phyloP scores from a whole-genome alignment of 345 rosid genomes.

The Turnera subulata region DNA sequence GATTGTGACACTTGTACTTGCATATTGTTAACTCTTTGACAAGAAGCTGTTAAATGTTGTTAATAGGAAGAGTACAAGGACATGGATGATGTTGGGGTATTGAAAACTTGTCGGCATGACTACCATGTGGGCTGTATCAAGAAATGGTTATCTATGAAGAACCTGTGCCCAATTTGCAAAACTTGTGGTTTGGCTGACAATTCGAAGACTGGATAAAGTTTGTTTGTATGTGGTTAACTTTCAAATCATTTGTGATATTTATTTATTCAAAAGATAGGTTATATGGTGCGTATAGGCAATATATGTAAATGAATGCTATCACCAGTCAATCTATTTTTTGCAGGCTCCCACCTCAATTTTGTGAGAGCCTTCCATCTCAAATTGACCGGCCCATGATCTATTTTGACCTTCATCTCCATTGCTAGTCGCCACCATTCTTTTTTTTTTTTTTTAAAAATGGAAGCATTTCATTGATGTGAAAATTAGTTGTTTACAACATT shows the following conservation, averaged over 20 bases:
- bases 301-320: slow-evolving; percentile 24
- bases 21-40: too few species aligned
- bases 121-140: slow-evolving; percentile 71
- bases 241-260: not conserved
- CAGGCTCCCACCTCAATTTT: slow-evolving; percentile 24
- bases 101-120: slow-evolving; percentile 65
- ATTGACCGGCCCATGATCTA: too few species aligned
- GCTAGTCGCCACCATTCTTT: too few species aligned
- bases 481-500: too few species aligned
- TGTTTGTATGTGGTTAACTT: not conserved
- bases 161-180: slow-evolving; percentile 86
- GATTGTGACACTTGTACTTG: too few species aligned
- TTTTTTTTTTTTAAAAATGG: too few species aligned
- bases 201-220: slow-evolving; percentile 15
- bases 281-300: slow-evolving; percentile 18
- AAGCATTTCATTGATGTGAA: too few species aligned
- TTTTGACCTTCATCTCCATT: too few species aligned
- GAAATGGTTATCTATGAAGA: slow-evolving; percentile 87
- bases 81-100: slow-evolving; percentile 47
- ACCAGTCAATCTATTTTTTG: slow-evolving; percentile 22
- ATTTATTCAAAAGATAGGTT: slow-evolving; percentile 5
- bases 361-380: slow-evolving; percentile 10
- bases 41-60: too few species aligned
- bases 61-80: slow-evolving; percentile 71
- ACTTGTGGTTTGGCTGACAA: slow-evolving; percentile 44